Evolutionary conservation across 1,284 basidiomycete species (phyloP).

Genomic region (Cutaneotrichosporon daszewskae): DNA sequence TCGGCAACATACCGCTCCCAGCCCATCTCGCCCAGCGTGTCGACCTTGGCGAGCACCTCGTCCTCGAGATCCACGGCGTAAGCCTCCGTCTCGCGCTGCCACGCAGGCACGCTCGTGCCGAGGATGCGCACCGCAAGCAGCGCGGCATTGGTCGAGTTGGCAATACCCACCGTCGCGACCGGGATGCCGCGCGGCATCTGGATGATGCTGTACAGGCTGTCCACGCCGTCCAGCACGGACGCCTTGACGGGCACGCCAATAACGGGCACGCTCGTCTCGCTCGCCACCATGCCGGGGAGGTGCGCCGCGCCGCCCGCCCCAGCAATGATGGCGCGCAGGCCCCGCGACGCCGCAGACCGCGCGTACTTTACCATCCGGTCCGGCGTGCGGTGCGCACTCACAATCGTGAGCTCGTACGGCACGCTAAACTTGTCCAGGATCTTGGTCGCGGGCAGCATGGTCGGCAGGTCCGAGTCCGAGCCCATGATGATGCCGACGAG

Average conservation of each 20-base stretch:
- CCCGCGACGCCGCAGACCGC: slow-evolving; percentile 66
- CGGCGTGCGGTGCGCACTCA: slow-evolving; percentile 93
- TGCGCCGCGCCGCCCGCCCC: slow-evolving; percentile 97
- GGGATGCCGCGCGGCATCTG: slow-evolving; percentile 99
- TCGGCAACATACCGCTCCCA: slow-evolving; percentile 71
- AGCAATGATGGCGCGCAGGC: slow-evolving; percentile 75
- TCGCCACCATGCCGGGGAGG: slow-evolving; percentile 95
- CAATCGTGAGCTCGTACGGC: slow-evolving; percentile 92
- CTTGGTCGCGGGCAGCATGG: slow-evolving; percentile 82
- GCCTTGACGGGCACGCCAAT: slow-evolving; percentile 97
- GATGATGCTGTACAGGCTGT: slow-evolving; percentile 93
- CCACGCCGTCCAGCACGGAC: slow-evolving; percentile 87
- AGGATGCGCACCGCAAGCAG: slow-evolving; percentile 87
- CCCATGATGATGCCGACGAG: slow-evolving; percentile 97
- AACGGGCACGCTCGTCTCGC: slow-evolving; percentile 86
- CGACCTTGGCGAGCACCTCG: slow-evolving; percentile 80
- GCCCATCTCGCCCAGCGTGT: slow-evolving; percentile 67
- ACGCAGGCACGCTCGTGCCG: slow-evolving; percentile 62
- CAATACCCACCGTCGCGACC: slow-evolving; percentile 95
- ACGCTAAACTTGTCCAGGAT: slow-evolving; percentile 76
- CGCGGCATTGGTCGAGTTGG: slow-evolving; percentile 91
- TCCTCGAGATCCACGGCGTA: slow-evolving; percentile 71
- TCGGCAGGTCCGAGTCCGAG: slow-evolving; percentile 92
- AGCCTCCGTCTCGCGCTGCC: slow-evolving; percentile 64
- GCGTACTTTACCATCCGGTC: slow-evolving; percentile 81